These are phyloP conservation scores for Croton setiger DNA, from an alignment of 441 rosid species.

Conservation along the genomic window DNA sequence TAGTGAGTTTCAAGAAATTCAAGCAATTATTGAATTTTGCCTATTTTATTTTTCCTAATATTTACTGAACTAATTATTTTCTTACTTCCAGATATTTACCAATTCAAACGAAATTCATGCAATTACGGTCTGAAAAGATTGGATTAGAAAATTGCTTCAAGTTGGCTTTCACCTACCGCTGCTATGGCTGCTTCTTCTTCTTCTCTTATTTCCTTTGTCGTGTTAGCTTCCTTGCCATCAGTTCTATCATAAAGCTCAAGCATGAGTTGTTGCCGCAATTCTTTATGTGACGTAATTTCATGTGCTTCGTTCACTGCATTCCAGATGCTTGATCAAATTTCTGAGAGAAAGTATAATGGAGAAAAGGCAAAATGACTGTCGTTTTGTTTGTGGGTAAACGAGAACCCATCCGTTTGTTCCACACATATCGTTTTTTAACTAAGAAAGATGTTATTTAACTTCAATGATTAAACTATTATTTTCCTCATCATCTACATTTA, in stretches of 20 bases:
- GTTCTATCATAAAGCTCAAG: constrained; percentile 61
- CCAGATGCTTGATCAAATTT: too few species aligned
- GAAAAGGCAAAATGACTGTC: too few species aligned
- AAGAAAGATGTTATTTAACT: too few species aligned
- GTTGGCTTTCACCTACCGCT: constrained; percentile 49
- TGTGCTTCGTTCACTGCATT: constrained; percentile 28
- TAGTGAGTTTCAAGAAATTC: constrained; percentile 37
- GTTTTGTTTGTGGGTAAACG: too few species aligned
- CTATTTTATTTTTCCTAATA: neutral
- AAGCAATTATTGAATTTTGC: neutral
- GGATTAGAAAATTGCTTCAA: constrained; percentile 66
- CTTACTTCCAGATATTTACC: constrained; percentile 68
- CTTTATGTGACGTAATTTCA: constrained; percentile 63
- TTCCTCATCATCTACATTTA: too few species aligned
- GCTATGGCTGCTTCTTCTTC: constrained; percentile 89
- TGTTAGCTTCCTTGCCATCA: constrained; percentile 38
- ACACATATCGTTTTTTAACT: too few species aligned
- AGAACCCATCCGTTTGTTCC: too few species aligned
- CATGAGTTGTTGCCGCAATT: constrained; percentile 88
- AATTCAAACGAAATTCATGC: constrained; percentile 78
- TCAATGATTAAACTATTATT: too few species aligned
- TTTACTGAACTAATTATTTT: neutral
- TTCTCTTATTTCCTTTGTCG: constrained; percentile 63
- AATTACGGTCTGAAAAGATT: constrained; percentile 41
- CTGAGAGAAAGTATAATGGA: too few species aligned